phyloP scores from a whole-genome alignment of 208 protist species.

The Balamuthia mandrillaris region DNA sequence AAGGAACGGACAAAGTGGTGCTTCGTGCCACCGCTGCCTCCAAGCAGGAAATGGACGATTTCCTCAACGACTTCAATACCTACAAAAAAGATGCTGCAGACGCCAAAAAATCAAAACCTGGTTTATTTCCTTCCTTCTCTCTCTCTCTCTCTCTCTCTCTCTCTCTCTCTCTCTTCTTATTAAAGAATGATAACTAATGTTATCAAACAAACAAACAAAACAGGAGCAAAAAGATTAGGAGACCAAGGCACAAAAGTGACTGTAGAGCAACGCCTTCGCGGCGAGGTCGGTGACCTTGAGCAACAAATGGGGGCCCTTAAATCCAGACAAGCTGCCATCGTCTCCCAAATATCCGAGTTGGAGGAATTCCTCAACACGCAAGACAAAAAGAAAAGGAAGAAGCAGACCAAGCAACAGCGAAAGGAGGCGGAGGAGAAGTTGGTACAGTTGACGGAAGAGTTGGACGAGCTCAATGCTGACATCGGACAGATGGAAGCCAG shows the following conservation, averaged over 20 bases:
- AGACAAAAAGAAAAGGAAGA: not conserved
- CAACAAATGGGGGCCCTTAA: not conserved
- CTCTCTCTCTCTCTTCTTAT: not conserved
- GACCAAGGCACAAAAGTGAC: no score
- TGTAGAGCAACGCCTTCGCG: no score
- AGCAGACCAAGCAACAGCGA: not conserved
- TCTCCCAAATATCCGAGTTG: not conserved
- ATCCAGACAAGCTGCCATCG: not conserved
- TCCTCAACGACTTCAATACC: not conserved
- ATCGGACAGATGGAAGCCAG: not conserved
- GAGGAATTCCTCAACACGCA: no score
- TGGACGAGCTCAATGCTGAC: not conserved
- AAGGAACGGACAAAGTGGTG: not conserved
- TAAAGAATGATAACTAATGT: not conserved
- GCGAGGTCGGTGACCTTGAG: no score
- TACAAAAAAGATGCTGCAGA: not conserved
- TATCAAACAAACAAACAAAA: not conserved
- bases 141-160: not conserved
- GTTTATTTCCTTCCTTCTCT: not conserved
- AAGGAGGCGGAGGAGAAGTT: not conserved
- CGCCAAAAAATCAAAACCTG: not conserved
- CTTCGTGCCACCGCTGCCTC: not conserved
- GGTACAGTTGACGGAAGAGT: not conserved
- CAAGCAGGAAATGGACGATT: not conserved
- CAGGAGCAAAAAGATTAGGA: not conserved